Evolutionary conservation across 345 rosid genomes (phyloP).

Genomic region (Arabidopsis arenosa): DNA sequence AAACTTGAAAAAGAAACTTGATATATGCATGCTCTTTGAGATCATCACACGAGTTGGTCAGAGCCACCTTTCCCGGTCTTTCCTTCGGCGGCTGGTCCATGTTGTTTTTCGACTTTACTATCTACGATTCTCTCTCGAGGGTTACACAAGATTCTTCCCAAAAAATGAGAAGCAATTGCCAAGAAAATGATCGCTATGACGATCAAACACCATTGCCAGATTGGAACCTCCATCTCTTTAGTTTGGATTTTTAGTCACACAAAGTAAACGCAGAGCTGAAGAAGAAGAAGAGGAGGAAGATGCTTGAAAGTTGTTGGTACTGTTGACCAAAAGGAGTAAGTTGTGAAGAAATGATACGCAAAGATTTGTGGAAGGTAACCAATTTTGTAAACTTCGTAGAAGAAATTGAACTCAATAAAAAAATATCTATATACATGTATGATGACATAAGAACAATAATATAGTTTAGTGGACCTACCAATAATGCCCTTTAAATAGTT

Average conservation of each 20-base stretch:
- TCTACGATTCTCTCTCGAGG: slow-evolving; percentile 42
- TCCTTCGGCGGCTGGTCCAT: slow-evolving; percentile 22
- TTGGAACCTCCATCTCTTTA: slow-evolving; percentile 39
- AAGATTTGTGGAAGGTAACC: slow-evolving; percentile 33
- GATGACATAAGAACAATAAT: slow-evolving; percentile 34
- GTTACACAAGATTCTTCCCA: slow-evolving; percentile 32
- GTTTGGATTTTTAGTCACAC: slow-evolving; percentile 15
- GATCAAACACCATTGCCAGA: slow-evolving; percentile 44
- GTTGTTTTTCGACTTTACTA: slow-evolving; percentile 16
- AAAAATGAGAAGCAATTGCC: slow-evolving; percentile 38
- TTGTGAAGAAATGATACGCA: slow-evolving; percentile 27
- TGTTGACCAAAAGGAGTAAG: slow-evolving; percentile 39
- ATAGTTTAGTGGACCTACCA: slow-evolving; percentile 38
- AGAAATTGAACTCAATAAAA: slow-evolving; percentile 10
- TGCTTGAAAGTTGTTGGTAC: slow-evolving; percentile 31
- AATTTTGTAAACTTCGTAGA: slow-evolving; percentile 23
- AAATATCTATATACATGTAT: not conserved
- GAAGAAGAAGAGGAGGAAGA: slow-evolving; percentile 17
- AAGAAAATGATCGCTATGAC: slow-evolving; percentile 29
- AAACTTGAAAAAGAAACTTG: slow-evolving; percentile 12
- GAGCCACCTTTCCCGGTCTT: slow-evolving; percentile 14
- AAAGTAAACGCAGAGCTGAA: slow-evolving; percentile 4
- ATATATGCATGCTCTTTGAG: not conserved
- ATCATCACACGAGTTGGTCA: slow-evolving; percentile 26
- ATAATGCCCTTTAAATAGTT: slow-evolving; percentile 8